A percentile compares a stretch with the other conserved stretches of the same genome.
These are phyloP conservation scores for Vitis hybrid DNA, from an alignment of 177 flowering plant genomes.

Conservation along the genomic window DNA sequence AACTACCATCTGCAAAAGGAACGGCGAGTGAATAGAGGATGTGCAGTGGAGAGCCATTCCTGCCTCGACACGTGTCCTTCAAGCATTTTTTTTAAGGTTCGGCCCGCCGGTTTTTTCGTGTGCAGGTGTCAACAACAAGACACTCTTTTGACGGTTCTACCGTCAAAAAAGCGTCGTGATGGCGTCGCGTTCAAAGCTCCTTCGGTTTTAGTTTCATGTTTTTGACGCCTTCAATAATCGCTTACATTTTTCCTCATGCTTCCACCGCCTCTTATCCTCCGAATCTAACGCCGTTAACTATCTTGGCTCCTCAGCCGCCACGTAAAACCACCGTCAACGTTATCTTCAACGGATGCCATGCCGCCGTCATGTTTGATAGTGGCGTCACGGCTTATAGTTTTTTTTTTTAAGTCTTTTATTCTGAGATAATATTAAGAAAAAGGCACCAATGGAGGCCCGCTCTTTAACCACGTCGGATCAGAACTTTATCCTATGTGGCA, in stretches of 20 bases:
- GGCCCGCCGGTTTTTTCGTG: conserved; percentile 10
- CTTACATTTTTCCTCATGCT: conserved; percentile 6
- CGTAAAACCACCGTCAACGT: conserved; percentile 14
- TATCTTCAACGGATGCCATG: conserved; percentile 14
- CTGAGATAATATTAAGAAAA: conserved; percentile 26
- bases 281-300: conserved; percentile 27
- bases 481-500: conserved; percentile 25
- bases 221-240: not conserved
- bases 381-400: not conserved
- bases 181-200: conserved; percentile 5
- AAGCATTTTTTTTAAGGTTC: not conserved
- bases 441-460: conserved; percentile 25
- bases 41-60: conserved; percentile 5
- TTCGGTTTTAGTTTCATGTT: not conserved
- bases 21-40: conserved; percentile 15
- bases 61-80: conserved; percentile 5
- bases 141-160: conserved; percentile 6
- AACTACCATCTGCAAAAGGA: conserved; percentile 13
- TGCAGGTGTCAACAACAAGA: conserved; percentile 17
- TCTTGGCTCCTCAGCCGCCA: conserved; percentile 3
- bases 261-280: conserved; percentile 20
- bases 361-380: conserved; percentile 8
- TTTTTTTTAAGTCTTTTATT: not conserved
- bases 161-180: not conserved
- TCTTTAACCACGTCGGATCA: conserved; percentile 25